Evolutionary conservation across 2,329 filamentous ascomycete species (phyloP), one percentile per base, ranked within the genome.

Genomic region (Xylaria sp.): DNA sequence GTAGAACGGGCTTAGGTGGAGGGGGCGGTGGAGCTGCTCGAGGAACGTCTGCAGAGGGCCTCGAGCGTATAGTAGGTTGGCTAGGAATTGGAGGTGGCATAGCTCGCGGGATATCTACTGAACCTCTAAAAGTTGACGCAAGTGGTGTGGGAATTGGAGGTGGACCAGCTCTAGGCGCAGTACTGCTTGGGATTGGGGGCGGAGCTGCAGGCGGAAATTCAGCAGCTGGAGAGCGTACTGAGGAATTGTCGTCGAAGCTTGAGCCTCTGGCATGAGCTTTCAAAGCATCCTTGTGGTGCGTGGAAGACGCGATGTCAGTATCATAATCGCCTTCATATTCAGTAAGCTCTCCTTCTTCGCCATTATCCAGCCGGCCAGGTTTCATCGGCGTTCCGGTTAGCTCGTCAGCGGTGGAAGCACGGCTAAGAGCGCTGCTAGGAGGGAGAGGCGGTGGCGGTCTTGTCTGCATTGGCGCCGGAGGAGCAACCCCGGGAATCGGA

Each of bases 271-370:
- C 88, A 78, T 97, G 93, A 9, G 93, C 83, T 79, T 95, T 97
- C 69, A 98, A 81, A 0, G 95, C 94, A 81, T 97, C 95, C 80
- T 97, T 97, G 80, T 97, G 93, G 64, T 92, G 93, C n/a, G 89
- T 93, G 10, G 93, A 91, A n/a, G 94, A 93, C 1, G 92, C 94
- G 77, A 98, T 98, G 78, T 98, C 96, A 7, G 96, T 98, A 74
- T 98, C 96, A 78, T 98, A 98, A 77, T 98, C 96, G 7, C 95
- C 96, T 77, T 99, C 96, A 76, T 98, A 98, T 76, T 97, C 95
- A 0, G 93, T 97, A 39, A 93, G 87, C 75, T 97, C 94, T 67
- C 92, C 93, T 67, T 91, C 91, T 30, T 89, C 90, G 15, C 91
- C 90, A 36, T 82, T 86, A 68, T 82, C 83, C 65, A 81, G 79